Base-by-base conservation (phyloP, 2,329 filamentous ascomycete genomes). In the Fusarium stilboides region DNA sequence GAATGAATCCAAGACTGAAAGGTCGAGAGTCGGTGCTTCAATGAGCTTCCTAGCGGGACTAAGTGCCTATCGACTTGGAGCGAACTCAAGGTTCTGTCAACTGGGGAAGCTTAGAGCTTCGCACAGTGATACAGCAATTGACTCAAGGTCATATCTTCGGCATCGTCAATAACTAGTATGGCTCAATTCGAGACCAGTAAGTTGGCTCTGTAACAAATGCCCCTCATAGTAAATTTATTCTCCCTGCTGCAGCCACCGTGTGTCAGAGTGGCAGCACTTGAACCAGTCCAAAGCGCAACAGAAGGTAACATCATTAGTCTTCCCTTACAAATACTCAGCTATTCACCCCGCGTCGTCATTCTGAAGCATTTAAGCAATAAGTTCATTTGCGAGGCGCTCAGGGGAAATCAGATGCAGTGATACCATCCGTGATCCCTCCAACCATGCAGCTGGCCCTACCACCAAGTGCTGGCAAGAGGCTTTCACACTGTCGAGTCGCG, bases 401-500 rank as follows among this genome's bases (percentile, higher is more conserved):
- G 57, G 68, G 58, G 58, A 45, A 46, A 57, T 40, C 50, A 54
- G 52, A 73, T 61, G 67, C 56, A 57, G 67, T 70, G 51, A 57
- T 68, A 72, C 68, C 69, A 69, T 60, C 60, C 47, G 44, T 57
- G 51, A 62, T 53, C 52, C 49, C 36, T 60, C 71, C 71, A 72
- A 64, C 64, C 71, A 65, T 62, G 56, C 46, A 47, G 55, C 33
- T 42, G 56, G 68, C 60, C 68, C 54, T 55, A 64, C 65, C 72
- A 74, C 72, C 72, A 74, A 70, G 72, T 74, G 72, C 45, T 53
- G 40, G 45, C 46, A 57, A 57, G 40, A 42, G 36, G 46, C 60
- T 59, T 68, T 68, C 70, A 72, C 72, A 74, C 72, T 73, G 72
- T 69, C 56, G 51, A 73, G 58, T 53, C 66, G 70, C 65, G 57